A percentile compares a stretch with the other conserved stretches of the same genome.
phyloP scores from a whole-genome alignment of 441 rosid genomes.

The Adansonia grandidieri region DNA sequence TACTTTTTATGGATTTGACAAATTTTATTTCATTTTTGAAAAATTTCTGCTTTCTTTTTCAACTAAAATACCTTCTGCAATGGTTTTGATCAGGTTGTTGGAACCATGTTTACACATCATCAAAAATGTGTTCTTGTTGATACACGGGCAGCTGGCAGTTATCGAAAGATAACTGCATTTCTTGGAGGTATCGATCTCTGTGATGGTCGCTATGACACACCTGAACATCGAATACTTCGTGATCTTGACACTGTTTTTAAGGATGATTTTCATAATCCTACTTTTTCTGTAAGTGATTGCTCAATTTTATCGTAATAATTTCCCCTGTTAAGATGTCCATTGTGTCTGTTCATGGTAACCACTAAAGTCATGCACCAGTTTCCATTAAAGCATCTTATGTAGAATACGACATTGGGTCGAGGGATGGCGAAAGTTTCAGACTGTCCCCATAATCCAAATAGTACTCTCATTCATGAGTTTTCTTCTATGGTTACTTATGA shows the following conservation, averaged over 20 bases:
- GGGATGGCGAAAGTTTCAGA: neutral
- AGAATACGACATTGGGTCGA: neutral
- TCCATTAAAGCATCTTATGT: neutral
- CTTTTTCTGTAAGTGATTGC: slow-evolving; percentile 69
- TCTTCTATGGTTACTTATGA: neutral
- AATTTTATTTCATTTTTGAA: slow-evolving; percentile 1
- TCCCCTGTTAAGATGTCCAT: neutral
- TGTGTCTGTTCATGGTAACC: neutral
- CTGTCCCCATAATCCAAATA: neutral
- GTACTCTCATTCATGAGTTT: neutral
- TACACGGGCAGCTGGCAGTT: slow-evolving; percentile 76
- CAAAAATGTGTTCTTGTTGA: slow-evolving; percentile 91
- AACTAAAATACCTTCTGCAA: slow-evolving; percentile 16
- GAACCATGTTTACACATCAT: slow-evolving; percentile 88
- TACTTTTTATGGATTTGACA: neutral
- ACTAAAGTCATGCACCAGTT: neutral
- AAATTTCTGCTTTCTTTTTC: slow-evolving; percentile 9
- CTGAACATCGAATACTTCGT: slow-evolving; percentile 72
- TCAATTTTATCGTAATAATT: neutral
- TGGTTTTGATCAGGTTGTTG: slow-evolving; percentile 68
- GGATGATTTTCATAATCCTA: slow-evolving; percentile 89
- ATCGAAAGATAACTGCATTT: slow-evolving; percentile 81
- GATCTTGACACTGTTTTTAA: slow-evolving; percentile 71
- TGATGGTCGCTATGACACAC: slow-evolving; percentile 94
- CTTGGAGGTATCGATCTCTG: slow-evolving; percentile 95